phyloP scores from a whole-genome alignment of 2,329 filamentous ascomycete genomes.

The Aureobasidium uvarum region DNA sequence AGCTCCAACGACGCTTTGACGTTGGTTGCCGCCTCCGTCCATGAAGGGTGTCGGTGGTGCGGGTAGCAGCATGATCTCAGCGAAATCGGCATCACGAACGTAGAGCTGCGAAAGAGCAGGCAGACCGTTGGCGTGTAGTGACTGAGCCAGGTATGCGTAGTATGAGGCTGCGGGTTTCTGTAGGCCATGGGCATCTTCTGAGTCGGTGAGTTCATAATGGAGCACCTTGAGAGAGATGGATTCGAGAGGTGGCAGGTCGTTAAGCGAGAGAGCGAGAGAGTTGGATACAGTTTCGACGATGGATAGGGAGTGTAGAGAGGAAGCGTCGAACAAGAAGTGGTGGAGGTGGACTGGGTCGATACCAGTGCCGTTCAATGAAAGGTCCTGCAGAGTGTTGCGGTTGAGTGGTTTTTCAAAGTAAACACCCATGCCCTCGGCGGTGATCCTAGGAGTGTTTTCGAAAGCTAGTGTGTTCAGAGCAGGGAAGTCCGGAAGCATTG shows the following conservation, averaged over 20 bases:
- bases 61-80: conserved; percentile 72
- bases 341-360: conserved; percentile 63
- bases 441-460: conserved; percentile 68
- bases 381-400: conserved; percentile 60
- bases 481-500: conserved; percentile 67
- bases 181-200: conserved; percentile 58
- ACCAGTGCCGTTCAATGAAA: conserved; percentile 71
- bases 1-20: conserved; percentile 11
- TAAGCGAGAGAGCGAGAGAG: conserved; percentile 52
- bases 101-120: conserved; percentile 75
- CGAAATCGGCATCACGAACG: conserved; percentile 80
- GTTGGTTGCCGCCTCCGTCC: conserved; percentile 29
- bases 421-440: conserved; percentile 64
- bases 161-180: conserved; percentile 60
- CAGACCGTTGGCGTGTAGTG: conserved; percentile 71
- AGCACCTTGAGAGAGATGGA: conserved; percentile 69
- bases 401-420: conserved; percentile 65
- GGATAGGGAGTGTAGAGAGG: conserved; percentile 58
- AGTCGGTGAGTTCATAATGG: conserved; percentile 76
- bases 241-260: conserved; percentile 59
- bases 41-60: conserved; percentile 60
- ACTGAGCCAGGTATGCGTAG: conserved; percentile 83
- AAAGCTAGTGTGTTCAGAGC: conserved; percentile 71
- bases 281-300: conserved; percentile 57
- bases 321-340: conserved; percentile 58